A percentile compares a stretch with the other conserved stretches of the same genome.
phyloP scores from a whole-genome alignment of 2,329 filamentous ascomycete genomes.

The Davidsoniella eucalypti region DNA sequence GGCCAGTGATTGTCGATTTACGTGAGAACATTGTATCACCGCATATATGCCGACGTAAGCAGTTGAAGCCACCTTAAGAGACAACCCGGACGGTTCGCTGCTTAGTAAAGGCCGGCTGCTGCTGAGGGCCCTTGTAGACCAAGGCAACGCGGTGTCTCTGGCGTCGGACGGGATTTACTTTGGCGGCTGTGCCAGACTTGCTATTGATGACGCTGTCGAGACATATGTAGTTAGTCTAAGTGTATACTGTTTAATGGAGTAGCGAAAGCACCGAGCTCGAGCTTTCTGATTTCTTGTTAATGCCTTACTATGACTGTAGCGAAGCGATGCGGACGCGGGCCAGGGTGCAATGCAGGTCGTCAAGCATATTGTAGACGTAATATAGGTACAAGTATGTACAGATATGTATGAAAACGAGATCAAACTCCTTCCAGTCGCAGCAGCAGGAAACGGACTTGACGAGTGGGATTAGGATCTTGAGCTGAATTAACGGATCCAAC shows the following conservation, averaged over 20 bases:
- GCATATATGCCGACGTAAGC: too few relatives aligned
- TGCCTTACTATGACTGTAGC: conserved; percentile 28
- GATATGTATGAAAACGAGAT: too few relatives aligned
- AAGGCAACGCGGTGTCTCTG: conserved; percentile 17
- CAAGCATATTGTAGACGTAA: conserved; percentile 18
- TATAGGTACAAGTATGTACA: background rate
- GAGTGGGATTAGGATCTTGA: too few relatives aligned
- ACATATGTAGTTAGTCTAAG: background rate
- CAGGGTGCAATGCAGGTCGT: conserved; percentile 27
- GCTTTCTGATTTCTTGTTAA: too few relatives aligned
- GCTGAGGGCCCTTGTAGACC: conserved; percentile 15
- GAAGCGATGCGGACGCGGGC: conserved; percentile 32
- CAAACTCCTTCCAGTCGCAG: too few relatives aligned
- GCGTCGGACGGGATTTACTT: conserved; percentile 14
- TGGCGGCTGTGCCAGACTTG: background rate
- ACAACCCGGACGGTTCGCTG: conserved; percentile 15
- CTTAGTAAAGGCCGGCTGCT: conserved; percentile 19
- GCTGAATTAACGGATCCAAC: too few relatives aligned
- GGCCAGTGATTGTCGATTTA: too few relatives aligned
- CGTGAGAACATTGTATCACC: too few relatives aligned
- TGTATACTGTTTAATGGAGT: background rate
- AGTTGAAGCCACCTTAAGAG: background rate
- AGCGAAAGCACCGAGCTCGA: background rate
- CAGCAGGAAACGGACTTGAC: too few relatives aligned
- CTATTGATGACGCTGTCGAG: too few relatives aligned